A percentile compares a stretch with the other conserved stretches of the same genome.
Conservation (phyloP, 1,284 basidiomycete genomes). For the Tylopilus sp. region DNA sequence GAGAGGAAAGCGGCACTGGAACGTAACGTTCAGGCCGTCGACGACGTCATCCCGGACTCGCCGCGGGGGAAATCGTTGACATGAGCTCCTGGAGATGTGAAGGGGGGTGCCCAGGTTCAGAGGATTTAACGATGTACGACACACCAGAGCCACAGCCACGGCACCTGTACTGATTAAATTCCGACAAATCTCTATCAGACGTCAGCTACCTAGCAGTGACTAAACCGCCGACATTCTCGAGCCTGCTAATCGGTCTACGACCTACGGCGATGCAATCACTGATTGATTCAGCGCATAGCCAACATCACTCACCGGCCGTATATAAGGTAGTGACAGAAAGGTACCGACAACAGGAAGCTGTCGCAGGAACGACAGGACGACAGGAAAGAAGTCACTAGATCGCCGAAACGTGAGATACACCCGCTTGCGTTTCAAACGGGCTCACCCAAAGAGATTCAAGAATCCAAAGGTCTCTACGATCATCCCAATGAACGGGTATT, state of each 20-base stretch:
- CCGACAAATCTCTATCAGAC: slow-evolving; percentile 11
- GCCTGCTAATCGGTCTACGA: slow-evolving; percentile 70
- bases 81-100: slow-evolving; percentile 7
- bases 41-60: slow-evolving; percentile 2
- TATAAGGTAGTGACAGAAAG: slow-evolving; percentile 81
- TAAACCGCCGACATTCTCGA: slow-evolving; percentile 75
- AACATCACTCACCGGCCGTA: slow-evolving; percentile 55
- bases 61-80: slow-evolving; percentile 7
- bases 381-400: slow-evolving; percentile 96
- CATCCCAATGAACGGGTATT: slow-evolving; percentile 93
- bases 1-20: slow-evolving; percentile 14
- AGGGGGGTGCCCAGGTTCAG: neutral
- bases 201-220: slow-evolving; percentile 18
- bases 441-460: slow-evolving; percentile 96
- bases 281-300: neutral
- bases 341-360: slow-evolving; percentile 93
- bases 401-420: slow-evolving; percentile 10
- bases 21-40: neutral
- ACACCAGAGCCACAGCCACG: neutral
- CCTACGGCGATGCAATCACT: slow-evolving; percentile 37
- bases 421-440: slow-evolving; percentile 11
- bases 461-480: slow-evolving; percentile 94
- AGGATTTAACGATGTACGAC: slow-evolving; percentile 2
- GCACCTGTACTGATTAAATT: slow-evolving; percentile 20
- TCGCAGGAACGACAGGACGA: slow-evolving; percentile 92